A percentile compares a stretch with the other conserved stretches of the same genome.
phyloP scores from a whole-genome alignment of 78 protist genomes.

The Bigelowiella natans region DNA sequence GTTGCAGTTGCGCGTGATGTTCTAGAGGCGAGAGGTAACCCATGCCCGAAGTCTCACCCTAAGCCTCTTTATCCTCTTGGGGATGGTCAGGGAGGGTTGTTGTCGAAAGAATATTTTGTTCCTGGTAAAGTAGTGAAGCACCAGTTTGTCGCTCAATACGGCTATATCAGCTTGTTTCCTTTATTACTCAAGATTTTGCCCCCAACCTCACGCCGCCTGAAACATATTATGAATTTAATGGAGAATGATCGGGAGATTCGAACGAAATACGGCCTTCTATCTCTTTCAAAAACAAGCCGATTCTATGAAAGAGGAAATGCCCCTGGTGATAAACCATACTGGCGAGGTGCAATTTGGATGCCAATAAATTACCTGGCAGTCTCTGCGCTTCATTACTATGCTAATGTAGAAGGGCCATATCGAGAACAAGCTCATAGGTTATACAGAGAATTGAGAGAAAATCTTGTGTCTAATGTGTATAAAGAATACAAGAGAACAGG shows the following conservation, averaged over 20 bases:
- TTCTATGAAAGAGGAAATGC: slow-evolving; percentile 2
- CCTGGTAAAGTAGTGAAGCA: no score
- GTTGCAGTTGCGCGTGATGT: no score
- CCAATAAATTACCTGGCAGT: slow-evolving; percentile 26
- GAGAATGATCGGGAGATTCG: no score
- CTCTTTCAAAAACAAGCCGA: neutral
- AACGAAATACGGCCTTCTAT: neutral
- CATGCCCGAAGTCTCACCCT: neutral
- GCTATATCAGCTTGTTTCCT: no score
- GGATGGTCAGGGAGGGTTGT: neutral
- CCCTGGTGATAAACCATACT: slow-evolving; percentile 24
- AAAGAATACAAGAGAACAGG: slow-evolving; percentile 22
- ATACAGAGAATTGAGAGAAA: no score
- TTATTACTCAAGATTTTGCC: no score
- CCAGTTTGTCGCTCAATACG: no score
- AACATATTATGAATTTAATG: no score
- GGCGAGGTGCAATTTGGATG: slow-evolving; percentile 44
- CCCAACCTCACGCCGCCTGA: no score
- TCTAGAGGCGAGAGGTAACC: neutral
- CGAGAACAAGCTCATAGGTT: neutral
- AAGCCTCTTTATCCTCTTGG: neutral
- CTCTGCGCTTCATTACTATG: neutral
- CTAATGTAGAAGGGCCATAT: neutral
- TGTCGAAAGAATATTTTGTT: no score
- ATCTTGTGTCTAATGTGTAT: neutral